Base-by-base conservation (phyloP, 768 basidiomycete genomes). In the Auriscalpium vulgare region DNA sequence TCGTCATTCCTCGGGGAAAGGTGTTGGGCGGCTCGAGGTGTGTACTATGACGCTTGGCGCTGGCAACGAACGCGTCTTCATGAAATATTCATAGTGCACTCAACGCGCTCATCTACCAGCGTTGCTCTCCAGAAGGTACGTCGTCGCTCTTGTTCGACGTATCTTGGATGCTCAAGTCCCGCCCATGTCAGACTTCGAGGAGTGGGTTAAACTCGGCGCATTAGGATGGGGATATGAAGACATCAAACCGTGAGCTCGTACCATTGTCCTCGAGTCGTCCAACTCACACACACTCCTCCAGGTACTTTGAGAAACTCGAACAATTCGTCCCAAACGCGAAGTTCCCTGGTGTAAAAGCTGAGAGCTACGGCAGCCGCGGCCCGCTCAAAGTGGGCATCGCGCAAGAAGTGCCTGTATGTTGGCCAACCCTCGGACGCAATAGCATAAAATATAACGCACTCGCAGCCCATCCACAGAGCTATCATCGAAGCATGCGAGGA, bases 161-260 rank as follows among this genome's bases (percentile, higher is more conserved):
- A 2, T 29, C 4, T 5, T 29, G 29, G 29, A 29, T 29, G 2
- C 29, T 29, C 4, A 5, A 5, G 0, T 4, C 29, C 0, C 7
- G 29, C 7, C 29, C 29, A 29, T 11, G 1, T 44, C 40, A 55
- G 63, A 63, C 43, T 63, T 57, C 14, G 59, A 63, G 6, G 56
- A 64, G 37, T 63, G 63, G 63, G 63, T 59, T 16, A 54, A 55
- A 36, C 43, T 63, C 8, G 63, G 63, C 7, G 63, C 63, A 7
- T 47, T 53, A 16, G 63, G 63, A 19, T 64, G 63, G 63, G 23
- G 60, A 17, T 64, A 64, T 46, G 44, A 59, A 23, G 60, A 58
- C 37, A 50, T 64, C n/a, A 46, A 56, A 37, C 63, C 63, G 57
- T 60, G 19, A 54, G 57, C 47, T 37, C 46, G n/a, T 16, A 10